Evolutionary conservation across 805 yeast genomes (phyloP), one percentile per base, ranked within the genome.

Genomic region (Lachancea dasiensis): DNA sequence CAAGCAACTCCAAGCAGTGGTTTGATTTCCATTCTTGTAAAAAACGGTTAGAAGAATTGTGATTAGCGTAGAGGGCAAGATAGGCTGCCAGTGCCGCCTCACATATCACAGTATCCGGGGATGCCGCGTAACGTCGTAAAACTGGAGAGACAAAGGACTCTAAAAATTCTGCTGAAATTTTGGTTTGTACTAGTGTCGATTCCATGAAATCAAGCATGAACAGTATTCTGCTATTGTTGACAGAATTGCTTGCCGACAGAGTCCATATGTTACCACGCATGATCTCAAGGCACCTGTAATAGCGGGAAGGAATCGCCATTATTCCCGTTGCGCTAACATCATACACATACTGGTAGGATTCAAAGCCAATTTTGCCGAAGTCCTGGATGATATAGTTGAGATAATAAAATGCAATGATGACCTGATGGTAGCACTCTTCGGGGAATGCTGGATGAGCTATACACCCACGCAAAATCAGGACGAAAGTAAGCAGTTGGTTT

Each of bases 351-450:
- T 51, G 54, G 32, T 56, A 59, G 5, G 56, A 43, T 23, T 50
- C 45, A 27, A 59, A 58, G 1, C 58, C 63, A 3, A 33, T 32
- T 0, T 42, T 36, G 2, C 63, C 62, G 34, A 58, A 48, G 34
- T 49, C 53, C 3, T 36, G 23, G 2, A 48, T 38, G 21, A 58
- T 53, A 29, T 53, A 58, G 38, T 51, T 46, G 13, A 51, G 18
- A 30, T 44, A 36, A 33, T 40, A 52, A 5, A 58, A 33, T n/a
- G 48, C 41, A 19, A 45, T 26, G 1, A 51, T 26, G 9, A 44
- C 42, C 23, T 44, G 47, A 7, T 32, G 29, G 26, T 43, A 45
- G 53, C 48, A 46, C 6, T 30, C 19, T 2, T 5, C 7, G 6
- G 38, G 28, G 3, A 18, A 6, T 9, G 6, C 25, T 16, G 23